These are phyloP conservation scores for Strobilomyces echinocephalus DNA, from an alignment of 768 basidiomycete species.

Conservation along the genomic window DNA sequence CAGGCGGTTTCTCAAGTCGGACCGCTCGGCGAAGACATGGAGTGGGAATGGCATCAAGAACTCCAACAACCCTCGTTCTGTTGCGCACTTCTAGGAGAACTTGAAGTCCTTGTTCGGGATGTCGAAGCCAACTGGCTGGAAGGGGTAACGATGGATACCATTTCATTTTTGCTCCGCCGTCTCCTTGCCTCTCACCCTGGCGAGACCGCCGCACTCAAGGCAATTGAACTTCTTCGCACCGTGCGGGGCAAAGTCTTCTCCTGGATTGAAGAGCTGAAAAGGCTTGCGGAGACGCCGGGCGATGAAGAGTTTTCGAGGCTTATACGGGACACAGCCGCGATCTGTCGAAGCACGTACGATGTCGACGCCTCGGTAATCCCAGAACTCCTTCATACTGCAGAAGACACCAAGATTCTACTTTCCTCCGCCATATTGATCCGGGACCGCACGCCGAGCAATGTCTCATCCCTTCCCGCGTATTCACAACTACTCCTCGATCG, in stretches of 20 bases:
- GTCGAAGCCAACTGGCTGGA: constrained; percentile 43
- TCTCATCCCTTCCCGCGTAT: background rate
- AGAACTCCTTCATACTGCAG: constrained; percentile 7
- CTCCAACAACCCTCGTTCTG: constrained; percentile 16
- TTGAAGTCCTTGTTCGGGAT: constrained; percentile 31
- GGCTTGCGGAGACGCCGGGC: constrained; percentile 11
- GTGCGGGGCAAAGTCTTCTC: constrained; percentile 29
- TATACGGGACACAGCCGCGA: constrained; percentile 34
- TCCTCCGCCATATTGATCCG: constrained; percentile 24
- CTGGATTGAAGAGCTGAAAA: constrained; percentile 35
- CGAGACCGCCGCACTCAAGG: constrained; percentile 9
- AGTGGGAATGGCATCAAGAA: constrained; percentile 12
- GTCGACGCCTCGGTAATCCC: constrained; percentile 13
- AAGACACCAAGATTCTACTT: constrained; percentile 22
- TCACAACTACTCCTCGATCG: no score
- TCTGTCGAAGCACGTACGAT: constrained; percentile 35
- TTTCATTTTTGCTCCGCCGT: constrained; percentile 34
- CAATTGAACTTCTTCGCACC: constrained; percentile 26
- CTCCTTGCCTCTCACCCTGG: constrained; percentile 28
- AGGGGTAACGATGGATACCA: constrained; percentile 29
- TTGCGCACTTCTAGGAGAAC: constrained; percentile 31
- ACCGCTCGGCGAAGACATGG: background rate
- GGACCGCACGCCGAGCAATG: constrained; percentile 21
- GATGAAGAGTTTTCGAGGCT: constrained; percentile 19
- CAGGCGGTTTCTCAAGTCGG: constrained; percentile 45